Conservation (phyloP, 306 rosid genomes). For the Quercus berberidifolia region DNA sequence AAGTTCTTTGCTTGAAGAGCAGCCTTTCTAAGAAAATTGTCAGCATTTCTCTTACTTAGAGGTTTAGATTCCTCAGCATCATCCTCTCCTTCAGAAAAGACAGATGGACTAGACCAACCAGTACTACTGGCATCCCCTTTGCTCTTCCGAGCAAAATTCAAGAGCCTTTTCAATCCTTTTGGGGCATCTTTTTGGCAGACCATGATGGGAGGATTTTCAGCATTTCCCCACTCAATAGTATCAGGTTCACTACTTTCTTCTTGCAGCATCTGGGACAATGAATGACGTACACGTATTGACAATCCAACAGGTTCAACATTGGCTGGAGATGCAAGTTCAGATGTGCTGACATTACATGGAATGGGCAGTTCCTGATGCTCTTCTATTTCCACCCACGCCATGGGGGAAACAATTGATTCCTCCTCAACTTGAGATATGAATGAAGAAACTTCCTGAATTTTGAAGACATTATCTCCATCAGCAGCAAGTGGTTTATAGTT, state of each 20-base stretch:
- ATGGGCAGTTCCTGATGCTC: slow-evolving; percentile 59
- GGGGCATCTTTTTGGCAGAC: slow-evolving; percentile 87
- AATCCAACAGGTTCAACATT: slow-evolving; percentile 43
- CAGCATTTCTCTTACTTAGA: slow-evolving; percentile 50
- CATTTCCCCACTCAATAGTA: slow-evolving; percentile 83
- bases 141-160: slow-evolving; percentile 93
- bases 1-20: slow-evolving; percentile 58
- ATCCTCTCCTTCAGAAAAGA: slow-evolving; percentile 98
- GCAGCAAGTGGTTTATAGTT: slow-evolving; percentile 39
- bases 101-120: slow-evolving; percentile 93
- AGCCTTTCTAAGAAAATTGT: slow-evolving; percentile 71
- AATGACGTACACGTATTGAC: slow-evolving; percentile 81
- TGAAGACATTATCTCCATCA: slow-evolving; percentile 30
- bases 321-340: slow-evolving; percentile 45
- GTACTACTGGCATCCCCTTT: slow-evolving; percentile 69
- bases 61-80: slow-evolving; percentile 64
- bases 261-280: slow-evolving; percentile 96
- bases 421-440: slow-evolving; percentile 52
- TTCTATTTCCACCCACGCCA: slow-evolving; percentile 91
- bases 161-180: slow-evolving; percentile 89
- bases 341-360: slow-evolving; percentile 39
- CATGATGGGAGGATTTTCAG: slow-evolving; percentile 83
- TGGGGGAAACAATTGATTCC: slow-evolving; percentile 72
- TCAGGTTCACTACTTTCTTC: slow-evolving; percentile 91
- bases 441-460: slow-evolving; percentile 45